A percentile compares a stretch with the other conserved stretches of the same genome.
Conservation (phyloP, 345 rosid genomes). For the Euphorbia peplus region DNA sequence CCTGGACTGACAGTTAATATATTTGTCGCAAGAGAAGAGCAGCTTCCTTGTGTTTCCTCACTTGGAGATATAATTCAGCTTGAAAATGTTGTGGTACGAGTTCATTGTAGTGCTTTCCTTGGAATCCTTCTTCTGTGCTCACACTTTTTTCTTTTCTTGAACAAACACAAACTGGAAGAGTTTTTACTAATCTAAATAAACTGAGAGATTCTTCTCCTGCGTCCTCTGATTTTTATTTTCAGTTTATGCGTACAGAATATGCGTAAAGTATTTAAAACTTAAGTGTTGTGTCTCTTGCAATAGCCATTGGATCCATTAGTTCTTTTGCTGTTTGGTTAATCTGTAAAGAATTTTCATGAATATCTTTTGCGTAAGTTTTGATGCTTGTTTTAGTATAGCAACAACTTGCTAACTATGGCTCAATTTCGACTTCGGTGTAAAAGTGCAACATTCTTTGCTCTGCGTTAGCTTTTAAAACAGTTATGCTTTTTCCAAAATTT, state of each 20-base stretch:
- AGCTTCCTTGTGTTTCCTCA: constrained; percentile 51
- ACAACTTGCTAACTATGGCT: neutral
- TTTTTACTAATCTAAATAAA: neutral
- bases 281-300: neutral
- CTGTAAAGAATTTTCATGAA: neutral
- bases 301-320: neutral
- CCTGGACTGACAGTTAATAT: constrained; percentile 51
- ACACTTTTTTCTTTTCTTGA: neutral
- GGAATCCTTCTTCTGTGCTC: neutral
- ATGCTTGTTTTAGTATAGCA: neutral
- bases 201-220: neutral
- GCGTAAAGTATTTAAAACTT: neutral
- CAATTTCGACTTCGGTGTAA: neutral
- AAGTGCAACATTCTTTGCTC: neutral
- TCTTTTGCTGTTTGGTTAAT: neutral
- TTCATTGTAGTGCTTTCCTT: neutral
- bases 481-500: neutral
- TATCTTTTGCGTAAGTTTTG: neutral
- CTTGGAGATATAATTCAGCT: constrained; percentile 58
- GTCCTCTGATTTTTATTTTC: neutral
- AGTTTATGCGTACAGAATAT: neutral
- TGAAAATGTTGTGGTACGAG: constrained; percentile 51
- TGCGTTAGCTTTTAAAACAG: neutral
- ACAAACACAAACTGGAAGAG: neutral
- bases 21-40: constrained; percentile 25